These are phyloP conservation scores for Neckera pumila DNA, from an alignment of 225 moss, liverwort and hornwort species.

Conservation along the genomic window DNA sequence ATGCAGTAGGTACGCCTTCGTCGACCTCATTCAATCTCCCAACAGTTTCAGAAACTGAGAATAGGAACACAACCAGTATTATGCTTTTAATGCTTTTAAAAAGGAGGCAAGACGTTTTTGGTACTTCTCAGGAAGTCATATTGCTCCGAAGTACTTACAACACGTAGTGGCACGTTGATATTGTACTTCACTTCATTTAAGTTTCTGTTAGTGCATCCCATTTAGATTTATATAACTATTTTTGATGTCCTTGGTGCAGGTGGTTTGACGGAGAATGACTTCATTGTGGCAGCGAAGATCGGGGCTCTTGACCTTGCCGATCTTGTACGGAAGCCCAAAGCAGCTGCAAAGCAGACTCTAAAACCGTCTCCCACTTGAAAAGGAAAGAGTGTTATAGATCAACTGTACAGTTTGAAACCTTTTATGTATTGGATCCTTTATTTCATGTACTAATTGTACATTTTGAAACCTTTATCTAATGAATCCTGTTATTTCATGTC, in stretches of 20 bases:
- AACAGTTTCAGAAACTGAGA: background rate
- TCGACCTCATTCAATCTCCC: background rate
- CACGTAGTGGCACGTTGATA: background rate
- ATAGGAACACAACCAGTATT: background rate
- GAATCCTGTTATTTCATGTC: background rate
- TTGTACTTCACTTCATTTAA: background rate
- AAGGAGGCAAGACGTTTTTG: background rate
- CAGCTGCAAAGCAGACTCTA: slow-evolving; percentile 10
- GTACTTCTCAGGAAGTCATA: background rate
- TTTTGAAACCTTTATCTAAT: background rate
- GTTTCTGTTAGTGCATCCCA: background rate
- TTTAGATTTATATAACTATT: background rate
- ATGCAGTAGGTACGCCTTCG: slow-evolving; percentile 45
- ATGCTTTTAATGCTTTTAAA: too few species aligned
- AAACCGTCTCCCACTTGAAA: background rate
- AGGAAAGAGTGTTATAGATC: background rate
- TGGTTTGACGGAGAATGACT: slow-evolving; percentile 81
- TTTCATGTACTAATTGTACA: background rate
- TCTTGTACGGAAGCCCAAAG: slow-evolving; percentile 48
- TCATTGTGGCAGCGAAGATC: slow-evolving; percentile 83
- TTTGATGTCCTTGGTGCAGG: slow-evolving; percentile 25
- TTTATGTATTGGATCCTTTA: background rate
- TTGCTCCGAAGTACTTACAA: background rate
- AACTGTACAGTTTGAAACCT: background rate
- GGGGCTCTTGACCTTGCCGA: slow-evolving; percentile 40